Evolutionary conservation across 1,139 yeast genomes (phyloP), one percentile per base, ranked within the genome.

Genomic region (Candida dubliniensis): DNA sequence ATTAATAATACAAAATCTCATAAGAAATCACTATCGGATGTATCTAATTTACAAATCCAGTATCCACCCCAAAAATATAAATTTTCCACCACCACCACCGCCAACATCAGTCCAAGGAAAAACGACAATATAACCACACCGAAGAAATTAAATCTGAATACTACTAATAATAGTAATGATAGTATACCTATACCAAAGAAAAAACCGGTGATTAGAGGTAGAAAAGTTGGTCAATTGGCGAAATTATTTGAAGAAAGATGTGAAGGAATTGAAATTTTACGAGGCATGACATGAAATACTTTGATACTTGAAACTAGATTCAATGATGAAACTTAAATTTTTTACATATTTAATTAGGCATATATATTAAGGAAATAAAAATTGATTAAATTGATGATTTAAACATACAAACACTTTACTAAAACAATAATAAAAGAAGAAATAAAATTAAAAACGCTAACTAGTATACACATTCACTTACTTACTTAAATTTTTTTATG

Each of bases 151-250:
- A 18, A 18, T 18, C 23, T 18, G 23, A 18, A 18, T 18, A 5
- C 5, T 18, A 18, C 3, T 18, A 18, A 3, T 18, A 18, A 18
- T 18, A 18, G 23, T 18, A 3, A 5, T 18, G 5, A 5, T 18
- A 5, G 23, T 18, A 18, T 18, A 26, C 25, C 29, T n/a, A 31
- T 31, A 15, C 25, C 34, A 13, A 23, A 34, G 30, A 73, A 68
- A 45, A 70, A 71, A 41, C 79, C 82, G 1, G 81, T 76, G 5
- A 72, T 79, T 10, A 58, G 80, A 32, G 81, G 79, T 6, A 63
- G 77, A 36, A 79, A 76, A 59, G 85, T 80, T 2, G 73, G 80
- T 15, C 77, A 76, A 55, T 66, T 80, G 47, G 81, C 84, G 7
- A 73, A 69, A 45, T 58, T 80, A 42, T 80, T 75, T 52, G 85